Percentiles rank a stretch among this genome's conserved stretches.
These are phyloP conservation scores for Kurtzmaniella quercitrusa DNA, from an alignment of 1,139 yeast species.

Conservation along the genomic window DNA sequence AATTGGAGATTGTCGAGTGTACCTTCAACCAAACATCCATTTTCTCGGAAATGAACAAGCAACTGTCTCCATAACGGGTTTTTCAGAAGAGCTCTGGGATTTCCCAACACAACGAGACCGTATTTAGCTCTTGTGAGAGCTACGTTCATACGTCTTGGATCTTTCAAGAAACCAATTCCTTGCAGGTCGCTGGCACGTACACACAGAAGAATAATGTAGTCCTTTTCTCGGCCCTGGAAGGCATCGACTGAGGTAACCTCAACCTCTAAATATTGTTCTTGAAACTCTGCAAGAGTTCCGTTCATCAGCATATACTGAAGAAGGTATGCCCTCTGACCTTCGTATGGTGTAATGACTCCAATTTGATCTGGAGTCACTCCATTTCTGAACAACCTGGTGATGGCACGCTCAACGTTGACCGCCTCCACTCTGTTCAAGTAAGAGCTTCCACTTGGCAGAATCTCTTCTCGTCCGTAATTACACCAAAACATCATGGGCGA, in stretches of 20 bases:
- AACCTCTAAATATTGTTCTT: conserved; percentile 63
- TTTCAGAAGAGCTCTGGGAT: conserved; percentile 71
- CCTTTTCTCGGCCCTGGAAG: conserved; percentile 95
- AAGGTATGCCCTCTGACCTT: conserved; percentile 86
- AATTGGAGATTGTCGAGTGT: conserved; percentile 75
- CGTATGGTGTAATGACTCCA: conserved; percentile 93
- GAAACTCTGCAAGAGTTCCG: conserved; percentile 56
- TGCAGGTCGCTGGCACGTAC: conserved; percentile 86
- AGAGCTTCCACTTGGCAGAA: conserved; percentile 80
- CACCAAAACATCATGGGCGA: conserved; percentile 97
- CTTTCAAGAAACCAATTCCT: conserved; percentile 81
- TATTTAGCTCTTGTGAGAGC: conserved; percentile 89
- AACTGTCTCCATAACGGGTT: conserved; percentile 79
- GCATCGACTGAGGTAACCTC: conserved; percentile 95
- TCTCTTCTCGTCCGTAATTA: conserved; percentile 83
- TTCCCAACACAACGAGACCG: conserved; percentile 80
- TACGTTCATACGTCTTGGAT: conserved; percentile 87
- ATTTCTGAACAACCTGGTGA: conserved; percentile 69
- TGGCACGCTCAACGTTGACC: conserved; percentile 78
- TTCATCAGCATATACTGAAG: conserved; percentile 75
- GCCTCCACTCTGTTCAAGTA: conserved; percentile 87
- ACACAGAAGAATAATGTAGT: conserved; percentile 82
- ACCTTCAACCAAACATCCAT: conserved; percentile 92
- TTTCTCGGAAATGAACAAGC: conserved; percentile 73
- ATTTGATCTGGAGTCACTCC: conserved; percentile 82